Evolutionary conservation across 2,329 filamentous ascomycete species (phyloP).

Genomic region (Emericellopsis atlantica): DNA sequence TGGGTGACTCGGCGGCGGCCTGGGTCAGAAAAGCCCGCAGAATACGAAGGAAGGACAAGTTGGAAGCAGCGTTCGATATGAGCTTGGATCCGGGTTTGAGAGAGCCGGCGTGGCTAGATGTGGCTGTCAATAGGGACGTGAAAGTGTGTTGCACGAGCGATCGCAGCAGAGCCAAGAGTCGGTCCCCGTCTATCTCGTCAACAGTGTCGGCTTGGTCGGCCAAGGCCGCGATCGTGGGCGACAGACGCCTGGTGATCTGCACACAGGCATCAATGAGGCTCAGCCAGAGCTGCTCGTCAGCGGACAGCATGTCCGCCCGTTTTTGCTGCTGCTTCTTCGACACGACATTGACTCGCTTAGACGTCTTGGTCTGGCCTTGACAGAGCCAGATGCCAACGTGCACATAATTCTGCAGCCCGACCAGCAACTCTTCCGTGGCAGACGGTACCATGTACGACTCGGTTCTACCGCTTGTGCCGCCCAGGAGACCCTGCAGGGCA

Average conservation of each 20-base stretch:
- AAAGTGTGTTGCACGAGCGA: conserved; percentile 82
- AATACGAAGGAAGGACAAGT: conserved; percentile 76
- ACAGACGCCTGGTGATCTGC: conserved; percentile 51
- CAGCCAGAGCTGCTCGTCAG: conserved; percentile 47
- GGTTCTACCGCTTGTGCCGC: conserved; percentile 30
- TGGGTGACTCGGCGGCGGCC: conserved; percentile 71
- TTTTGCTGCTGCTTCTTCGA: conserved; percentile 37
- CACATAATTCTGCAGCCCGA: conserved; percentile 75
- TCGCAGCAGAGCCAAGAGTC: conserved; percentile 56
- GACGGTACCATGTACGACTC: conserved; percentile 37
- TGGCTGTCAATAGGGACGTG: conserved; percentile 69
- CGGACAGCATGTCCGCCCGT: conserved; percentile 29
- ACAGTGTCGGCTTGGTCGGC: conserved; percentile 11
- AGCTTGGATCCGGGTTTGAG: conserved; percentile 18
- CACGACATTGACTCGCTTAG: conserved; percentile 27
- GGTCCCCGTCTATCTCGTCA: conserved; percentile 37
- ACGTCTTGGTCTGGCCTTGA: conserved; percentile 64
- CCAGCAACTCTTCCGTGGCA: conserved; percentile 60
- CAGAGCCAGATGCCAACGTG: conserved; percentile 95
- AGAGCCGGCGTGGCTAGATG: conserved; percentile 35
- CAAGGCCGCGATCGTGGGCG: conserved; percentile 34
- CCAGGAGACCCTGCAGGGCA: conserved; percentile 61
- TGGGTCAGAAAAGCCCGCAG: conserved; percentile 78
- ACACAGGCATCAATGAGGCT: conserved; percentile 48
- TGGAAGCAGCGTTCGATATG: conserved; percentile 28